Evolutionary conservation across 148 eudicot genomes (phyloP).

Genomic region (Nyssa sinensis): DNA sequence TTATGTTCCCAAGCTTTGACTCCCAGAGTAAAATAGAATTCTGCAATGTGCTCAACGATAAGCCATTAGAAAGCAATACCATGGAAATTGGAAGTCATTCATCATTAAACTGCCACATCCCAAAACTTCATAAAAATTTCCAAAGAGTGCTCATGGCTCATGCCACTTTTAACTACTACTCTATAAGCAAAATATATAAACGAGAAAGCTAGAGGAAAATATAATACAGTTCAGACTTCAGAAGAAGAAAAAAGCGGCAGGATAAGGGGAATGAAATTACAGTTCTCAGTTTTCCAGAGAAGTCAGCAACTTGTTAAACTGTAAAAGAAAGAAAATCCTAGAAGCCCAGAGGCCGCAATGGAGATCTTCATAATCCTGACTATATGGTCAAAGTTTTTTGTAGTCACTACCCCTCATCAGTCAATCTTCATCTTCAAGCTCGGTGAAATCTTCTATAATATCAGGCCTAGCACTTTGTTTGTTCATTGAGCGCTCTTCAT

Average conservation of each 20-base stretch:
- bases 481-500: constrained; percentile 58
- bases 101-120: not conserved
- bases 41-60: not conserved
- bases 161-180: not conserved
- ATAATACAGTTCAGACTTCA: not conserved
- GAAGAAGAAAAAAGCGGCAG: not conserved
- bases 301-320: too few species aligned
- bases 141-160: not conserved
- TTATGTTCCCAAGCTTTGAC: not conserved
- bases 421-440: constrained; percentile 38
- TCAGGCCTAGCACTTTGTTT: constrained; percentile 36
- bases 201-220: not conserved
- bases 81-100: not conserved
- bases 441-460: constrained; percentile 76
- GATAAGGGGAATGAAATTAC: not conserved
- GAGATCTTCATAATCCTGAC: not conserved
- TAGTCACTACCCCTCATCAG: not conserved
- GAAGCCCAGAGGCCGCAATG: not conserved
- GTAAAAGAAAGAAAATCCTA: not conserved
- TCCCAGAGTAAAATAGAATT: not conserved
- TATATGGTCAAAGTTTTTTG: not conserved
- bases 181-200: not conserved
- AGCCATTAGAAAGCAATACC: not conserved
- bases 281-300: too few species aligned
- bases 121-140: not conserved